These are phyloP conservation scores for Pyrus pyrifolia DNA, from an alignment of 306 rosid species.

Conservation along the genomic window DNA sequence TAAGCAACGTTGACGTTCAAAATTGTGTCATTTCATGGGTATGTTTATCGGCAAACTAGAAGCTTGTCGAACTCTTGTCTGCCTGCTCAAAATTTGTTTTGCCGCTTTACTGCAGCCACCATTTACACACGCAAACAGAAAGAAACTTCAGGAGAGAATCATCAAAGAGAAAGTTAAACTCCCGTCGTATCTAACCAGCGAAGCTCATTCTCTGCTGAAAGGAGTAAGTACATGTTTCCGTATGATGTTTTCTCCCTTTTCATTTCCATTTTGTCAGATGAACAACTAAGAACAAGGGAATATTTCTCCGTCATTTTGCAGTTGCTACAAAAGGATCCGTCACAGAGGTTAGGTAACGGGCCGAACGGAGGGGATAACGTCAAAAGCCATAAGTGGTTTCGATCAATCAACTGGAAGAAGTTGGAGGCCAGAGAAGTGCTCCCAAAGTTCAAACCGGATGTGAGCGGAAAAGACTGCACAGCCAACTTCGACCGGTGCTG, in stretches of 20 bases:
- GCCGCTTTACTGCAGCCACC: constrained; percentile 66
- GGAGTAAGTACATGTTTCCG: constrained; percentile 52
- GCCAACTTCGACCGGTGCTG: constrained; percentile 88
- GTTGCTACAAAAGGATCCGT: constrained; percentile 90
- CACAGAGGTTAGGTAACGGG: constrained; percentile 69
- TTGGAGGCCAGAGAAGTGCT: constrained; percentile 75
- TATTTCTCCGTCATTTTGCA: constrained; percentile 19
- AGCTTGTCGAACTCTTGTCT: not conserved
- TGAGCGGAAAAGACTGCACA: constrained; percentile 70
- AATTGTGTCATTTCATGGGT: not conserved
- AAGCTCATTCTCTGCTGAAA: constrained; percentile 90
- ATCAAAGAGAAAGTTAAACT: constrained; percentile 86
- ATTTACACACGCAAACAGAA: constrained; percentile 64
- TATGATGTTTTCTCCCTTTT: not conserved
- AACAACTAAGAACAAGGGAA: not conserved
- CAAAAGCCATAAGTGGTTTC: constrained; percentile 79
- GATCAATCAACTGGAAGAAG: constrained; percentile 77
- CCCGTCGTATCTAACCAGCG: constrained; percentile 62
- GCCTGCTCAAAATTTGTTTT: constrained; percentile 1
- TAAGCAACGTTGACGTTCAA: not conserved
- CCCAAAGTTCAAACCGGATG: constrained; percentile 86
- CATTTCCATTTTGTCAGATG: not conserved
- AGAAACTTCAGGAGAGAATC: constrained; percentile 92
- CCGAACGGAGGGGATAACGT: constrained; percentile 72
- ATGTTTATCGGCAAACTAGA: not conserved